Percentiles rank a stretch among this genome's conserved stretches.
These are phyloP conservation scores for Tetracladium marchalianum DNA, from an alignment of 495 filamentous ascomycete genomes.

Conservation along the genomic window DNA sequence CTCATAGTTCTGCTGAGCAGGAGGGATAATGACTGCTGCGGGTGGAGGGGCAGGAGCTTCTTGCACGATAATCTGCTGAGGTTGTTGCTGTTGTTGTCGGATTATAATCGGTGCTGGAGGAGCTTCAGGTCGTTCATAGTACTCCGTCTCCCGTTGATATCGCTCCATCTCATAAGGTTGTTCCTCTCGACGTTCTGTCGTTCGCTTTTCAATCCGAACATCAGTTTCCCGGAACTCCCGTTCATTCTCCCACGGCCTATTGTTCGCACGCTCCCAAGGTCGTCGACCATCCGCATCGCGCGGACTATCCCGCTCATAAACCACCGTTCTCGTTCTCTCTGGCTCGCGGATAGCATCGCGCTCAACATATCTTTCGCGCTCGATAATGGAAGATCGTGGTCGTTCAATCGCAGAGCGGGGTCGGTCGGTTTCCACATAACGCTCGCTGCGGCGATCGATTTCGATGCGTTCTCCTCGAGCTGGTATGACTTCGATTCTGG, in stretches of 20 bases:
- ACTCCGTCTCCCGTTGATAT: conserved; percentile 59
- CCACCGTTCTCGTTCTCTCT: conserved; percentile 27
- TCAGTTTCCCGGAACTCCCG: conserved; percentile 26
- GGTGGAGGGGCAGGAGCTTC: conserved; percentile 56
- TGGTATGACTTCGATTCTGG: conserved; percentile 28
- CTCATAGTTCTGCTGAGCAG: conserved; percentile 50
- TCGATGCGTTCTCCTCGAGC: conserved; percentile 30
- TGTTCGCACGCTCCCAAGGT: conserved; percentile 42
- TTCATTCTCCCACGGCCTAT: conserved; percentile 21
- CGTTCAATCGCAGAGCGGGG: conserved; percentile 18
- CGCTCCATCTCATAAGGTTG: conserved; percentile 43
- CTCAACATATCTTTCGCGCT: conserved; percentile 20
- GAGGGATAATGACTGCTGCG: conserved; percentile 37
- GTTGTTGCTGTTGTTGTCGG: conserved; percentile 46
- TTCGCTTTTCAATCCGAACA: conserved; percentile 34
- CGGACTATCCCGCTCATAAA: conserved; percentile 30
- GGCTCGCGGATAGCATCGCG: conserved; percentile 32
- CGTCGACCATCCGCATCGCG: conserved; percentile 33
- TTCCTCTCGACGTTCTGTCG: conserved; percentile 15
- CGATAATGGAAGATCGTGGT: conserved; percentile 22
- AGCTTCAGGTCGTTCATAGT: conserved; percentile 46
- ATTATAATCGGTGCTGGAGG: conserved; percentile 55
- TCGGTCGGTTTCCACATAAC: conserved; percentile 9
- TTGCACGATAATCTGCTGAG: conserved; percentile 63
- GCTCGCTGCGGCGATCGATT: conserved; percentile 34